Evolutionary conservation across 345 rosid species (phyloP), one percentile per base, ranked within the genome.

Genomic region (Populus tremula): DNA sequence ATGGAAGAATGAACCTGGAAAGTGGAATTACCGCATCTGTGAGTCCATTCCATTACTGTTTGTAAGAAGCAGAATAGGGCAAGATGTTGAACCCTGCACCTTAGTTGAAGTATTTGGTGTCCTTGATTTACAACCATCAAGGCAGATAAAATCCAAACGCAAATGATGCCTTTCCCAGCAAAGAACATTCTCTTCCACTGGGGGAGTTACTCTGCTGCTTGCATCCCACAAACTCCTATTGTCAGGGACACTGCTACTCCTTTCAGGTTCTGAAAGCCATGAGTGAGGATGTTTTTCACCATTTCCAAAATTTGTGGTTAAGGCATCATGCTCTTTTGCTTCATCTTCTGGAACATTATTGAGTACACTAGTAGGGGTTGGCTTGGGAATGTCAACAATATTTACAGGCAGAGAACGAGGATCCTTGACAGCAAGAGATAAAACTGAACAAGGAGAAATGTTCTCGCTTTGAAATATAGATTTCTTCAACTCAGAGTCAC

Each of bases 61-160:
- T 86, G 87, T 91, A 50, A 95, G 88, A 84, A 95, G 87, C 78
- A 93, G 50, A 77, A 86, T 77, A 68, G 97, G 93, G 80, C 96
- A 91, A 74, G 87, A 85, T 78, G 90, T 90, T n/a, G 91, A 84
- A 76, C 81, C 79, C 82, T 80, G 89, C 64, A 70, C 83, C 81
- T 82, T 78, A 21, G 84, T 80, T 74, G 83, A 81, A 76, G 82
- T 43, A 65, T 76, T 75, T 27, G 72, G 75, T 20, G 49, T 70
- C 78, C 70, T 85, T 45, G 74, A 78, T 45, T 81, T 80, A 67
- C 78, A 54, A 81, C 82, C 84, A 71, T 86, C 88, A 73, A 91
- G 87, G 87, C 81, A 90, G 87, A 89, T 41, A 68, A 84, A 87
- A 75, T 86, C 82, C 92, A 87, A 76, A 16, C 79, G 87, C 41